Evolutionary conservation across 371 early-diverging fungal genomes (phyloP), one percentile per base, ranked within the genome.

Genomic region (Dichotomocladium elegans): DNA sequence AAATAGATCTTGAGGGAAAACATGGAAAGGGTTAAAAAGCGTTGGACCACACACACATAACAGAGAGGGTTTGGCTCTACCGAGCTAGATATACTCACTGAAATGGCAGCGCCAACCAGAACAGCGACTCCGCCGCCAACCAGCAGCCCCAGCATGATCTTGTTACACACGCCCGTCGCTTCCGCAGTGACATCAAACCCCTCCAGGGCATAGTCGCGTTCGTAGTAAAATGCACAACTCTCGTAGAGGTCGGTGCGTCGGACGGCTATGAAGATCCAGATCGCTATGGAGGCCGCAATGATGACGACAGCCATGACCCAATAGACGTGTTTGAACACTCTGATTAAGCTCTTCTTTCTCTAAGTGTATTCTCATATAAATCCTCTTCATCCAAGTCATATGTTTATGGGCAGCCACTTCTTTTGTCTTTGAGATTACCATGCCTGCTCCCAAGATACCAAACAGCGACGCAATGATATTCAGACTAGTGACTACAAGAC

Each of bases 151-250:
- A 30, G 25, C 33, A 64, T 25, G 12, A 48, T 41, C n/a, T 27
- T 31, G 14, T 34, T 24, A 45, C 64, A 64, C 5, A 34, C 54
- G 8, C 57, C 54, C 11, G 43, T n/a, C 14, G 55, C 24, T 7
- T 37, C 37, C 21, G 47, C 49, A 4, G 11, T 21, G 1, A 12
- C 41, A 30, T 12, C 5, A 28, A 29, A 30, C 11, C 11, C 17
- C 15, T 19, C 17, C 5, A 14, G 35, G 27, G 11, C 33, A 31
- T 26, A 11, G 4, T 41, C 4, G 93, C 93, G 9, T 92, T 94
- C 81, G 90, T 52, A 25, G 17, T 51, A 45, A 9, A 47, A 42
- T 30, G 41, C 37, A 30, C 65, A 65, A 9, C 33, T 42, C 7
- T 17, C 15, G 10, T 41, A 30, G 17, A 60, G 29, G 10, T 54